These are phyloP conservation scores for Ophiostoma montium DNA, from an alignment of 2,329 filamentous ascomycete genomes.

Conservation along the genomic window DNA sequence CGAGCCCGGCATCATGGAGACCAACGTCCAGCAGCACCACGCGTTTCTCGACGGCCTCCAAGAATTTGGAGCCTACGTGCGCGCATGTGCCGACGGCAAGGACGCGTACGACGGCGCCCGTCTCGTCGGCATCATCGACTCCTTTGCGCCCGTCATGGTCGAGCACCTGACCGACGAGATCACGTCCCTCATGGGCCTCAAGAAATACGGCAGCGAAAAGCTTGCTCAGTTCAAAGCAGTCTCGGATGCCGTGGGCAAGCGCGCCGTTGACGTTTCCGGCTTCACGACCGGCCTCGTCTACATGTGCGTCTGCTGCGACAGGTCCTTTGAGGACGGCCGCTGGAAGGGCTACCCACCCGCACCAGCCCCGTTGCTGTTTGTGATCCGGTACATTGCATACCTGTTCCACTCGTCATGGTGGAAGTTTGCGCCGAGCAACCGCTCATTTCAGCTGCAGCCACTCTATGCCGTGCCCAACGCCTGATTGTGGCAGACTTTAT, in stretches of 20 bases:
- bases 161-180: constrained; percentile 27
- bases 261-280: constrained; percentile 15
- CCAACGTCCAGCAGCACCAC: constrained; percentile 22
- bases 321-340: constrained; percentile 15
- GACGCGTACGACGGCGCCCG: constrained; percentile 17
- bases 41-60: constrained; percentile 18
- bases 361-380: constrained; percentile 13
- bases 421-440: constrained; percentile 18
- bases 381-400: constrained; percentile 13
- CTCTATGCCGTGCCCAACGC: constrained; percentile 15
- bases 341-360: constrained; percentile 21
- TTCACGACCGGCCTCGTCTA: constrained; percentile 11
- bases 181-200: constrained; percentile 21
- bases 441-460: constrained; percentile 13
- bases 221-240: constrained; percentile 15
- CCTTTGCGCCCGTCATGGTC: constrained; percentile 21
- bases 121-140: constrained; percentile 21
- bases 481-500: neutral
- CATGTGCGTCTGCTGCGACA: constrained; percentile 14
- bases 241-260: constrained; percentile 12
- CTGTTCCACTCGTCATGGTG: constrained; percentile 13
- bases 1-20: constrained; percentile 18
- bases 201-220: constrained; percentile 20
- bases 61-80: constrained; percentile 21
- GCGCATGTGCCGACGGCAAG: constrained; percentile 14